Conservation (phyloP, 257 asterid species). For the Solanum clarkiae region DNA sequence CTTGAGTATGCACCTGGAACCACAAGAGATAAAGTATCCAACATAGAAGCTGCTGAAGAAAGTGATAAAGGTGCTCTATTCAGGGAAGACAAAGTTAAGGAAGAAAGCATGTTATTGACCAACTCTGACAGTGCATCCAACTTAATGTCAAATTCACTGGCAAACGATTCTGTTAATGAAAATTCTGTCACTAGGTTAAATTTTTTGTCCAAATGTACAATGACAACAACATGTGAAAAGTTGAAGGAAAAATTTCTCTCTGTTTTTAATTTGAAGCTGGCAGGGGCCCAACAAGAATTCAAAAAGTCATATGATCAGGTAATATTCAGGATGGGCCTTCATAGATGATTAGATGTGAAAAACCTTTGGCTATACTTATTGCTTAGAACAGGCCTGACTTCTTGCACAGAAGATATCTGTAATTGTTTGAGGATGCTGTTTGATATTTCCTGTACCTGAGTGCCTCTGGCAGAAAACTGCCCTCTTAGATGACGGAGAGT, state of each 20-base stretch:
- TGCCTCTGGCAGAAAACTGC: not conserved
- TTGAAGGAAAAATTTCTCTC: slow-evolving; percentile 63
- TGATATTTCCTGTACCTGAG: not conserved
- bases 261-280: slow-evolving; percentile 48
- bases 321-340: slow-evolving; percentile 14
- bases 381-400: not conserved
- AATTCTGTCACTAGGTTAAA: slow-evolving; percentile 11
- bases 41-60: slow-evolving; percentile 13
- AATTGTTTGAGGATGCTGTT: not conserved
- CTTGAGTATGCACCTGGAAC: slow-evolving; percentile 14
- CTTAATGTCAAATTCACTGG: slow-evolving; percentile 11
- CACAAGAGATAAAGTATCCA: slow-evolving; percentile 12
- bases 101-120: slow-evolving; percentile 11
- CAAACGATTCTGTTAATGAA: slow-evolving; percentile 11
- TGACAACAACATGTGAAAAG: slow-evolving; percentile 48
- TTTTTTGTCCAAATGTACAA: slow-evolving; percentile 12
- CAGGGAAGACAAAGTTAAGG: slow-evolving; percentile 16
- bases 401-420: not conserved
- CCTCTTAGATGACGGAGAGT: not conserved
- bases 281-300: slow-evolving; percentile 72
- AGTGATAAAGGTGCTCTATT: slow-evolving; percentile 13
- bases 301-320: slow-evolving; percentile 75
- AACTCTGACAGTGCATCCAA: slow-evolving; percentile 20
- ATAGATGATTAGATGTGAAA: not conserved
- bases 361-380: not conserved